Evolutionary conservation across 2,329 filamentous ascomycete genomes (phyloP).

Genomic region (Ascochyta clinopodiicola): DNA sequence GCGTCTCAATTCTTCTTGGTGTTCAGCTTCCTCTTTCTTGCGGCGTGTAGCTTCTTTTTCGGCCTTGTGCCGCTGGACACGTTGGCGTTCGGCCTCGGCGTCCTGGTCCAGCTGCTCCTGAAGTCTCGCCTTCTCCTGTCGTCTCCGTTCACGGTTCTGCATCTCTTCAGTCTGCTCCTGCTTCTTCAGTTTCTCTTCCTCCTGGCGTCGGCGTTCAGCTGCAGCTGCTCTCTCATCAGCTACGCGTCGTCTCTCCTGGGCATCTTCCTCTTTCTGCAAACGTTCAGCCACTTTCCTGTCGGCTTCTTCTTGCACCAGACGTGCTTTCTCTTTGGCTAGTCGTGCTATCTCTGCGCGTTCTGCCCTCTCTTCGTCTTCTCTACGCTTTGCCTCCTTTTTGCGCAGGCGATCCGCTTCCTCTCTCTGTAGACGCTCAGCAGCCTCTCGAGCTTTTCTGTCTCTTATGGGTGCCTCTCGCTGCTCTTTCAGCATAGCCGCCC

Average conservation of each 20-base stretch:
- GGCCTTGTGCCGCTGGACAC: neutral
- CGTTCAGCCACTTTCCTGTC: constrained; percentile 2
- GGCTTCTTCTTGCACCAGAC: neutral
- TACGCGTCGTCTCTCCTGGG: neutral
- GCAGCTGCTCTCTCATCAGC: neutral
- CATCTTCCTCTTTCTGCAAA: neutral
- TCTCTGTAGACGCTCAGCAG: neutral
- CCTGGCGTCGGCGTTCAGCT: neutral
- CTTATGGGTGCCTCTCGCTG: neutral
- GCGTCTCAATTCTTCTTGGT: neutral
- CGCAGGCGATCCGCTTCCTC: neutral
- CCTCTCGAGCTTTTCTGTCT: neutral
- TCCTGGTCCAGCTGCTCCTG: neutral
- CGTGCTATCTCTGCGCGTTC: constrained; percentile 3
- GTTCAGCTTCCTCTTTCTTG: constrained; percentile 16
- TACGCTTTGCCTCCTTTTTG: neutral
- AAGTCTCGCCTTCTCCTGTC: neutral
- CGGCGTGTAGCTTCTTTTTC: constrained; percentile 6
- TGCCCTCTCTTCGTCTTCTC: neutral
- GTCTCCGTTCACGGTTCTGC: neutral
- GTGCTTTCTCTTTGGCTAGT: neutral
- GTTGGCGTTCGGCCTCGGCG: neutral
- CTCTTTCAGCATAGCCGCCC: neutral
- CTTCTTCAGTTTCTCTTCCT: neutral
- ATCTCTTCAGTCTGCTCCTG: neutral